phyloP scores from a whole-genome alignment of 2,329 filamentous ascomycete species.

The Cytospora piceae region DNA sequence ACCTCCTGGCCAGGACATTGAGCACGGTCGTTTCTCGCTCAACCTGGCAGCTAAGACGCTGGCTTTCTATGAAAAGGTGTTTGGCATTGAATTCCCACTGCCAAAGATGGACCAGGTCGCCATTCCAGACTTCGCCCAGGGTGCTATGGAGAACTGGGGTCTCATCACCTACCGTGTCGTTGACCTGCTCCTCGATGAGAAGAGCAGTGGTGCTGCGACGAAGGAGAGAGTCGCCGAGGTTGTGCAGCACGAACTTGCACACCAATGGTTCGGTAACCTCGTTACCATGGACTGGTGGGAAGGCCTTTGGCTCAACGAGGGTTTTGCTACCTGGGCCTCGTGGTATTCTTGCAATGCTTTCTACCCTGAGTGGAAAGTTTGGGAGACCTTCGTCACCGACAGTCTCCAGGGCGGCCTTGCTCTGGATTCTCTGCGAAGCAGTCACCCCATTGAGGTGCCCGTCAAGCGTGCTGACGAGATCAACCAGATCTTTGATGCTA shows the following conservation, averaged over 20 bases:
- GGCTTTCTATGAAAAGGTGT: conserved; percentile 94
- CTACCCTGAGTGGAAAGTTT: conserved; percentile 98
- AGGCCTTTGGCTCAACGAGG: conserved; percentile 87
- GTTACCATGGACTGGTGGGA: conserved; percentile 97
- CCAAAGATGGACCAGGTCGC: conserved; percentile 98
- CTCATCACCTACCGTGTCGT: conserved; percentile 94
- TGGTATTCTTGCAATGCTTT: conserved; percentile 88
- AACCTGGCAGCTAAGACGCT: conserved; percentile 88
- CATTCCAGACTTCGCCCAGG: conserved; percentile 92
- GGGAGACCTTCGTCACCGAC: conserved; percentile 93
- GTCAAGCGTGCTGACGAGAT: conserved; percentile 95
- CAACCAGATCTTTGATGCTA: conserved; percentile 97
- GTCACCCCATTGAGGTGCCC: conserved; percentile 94
- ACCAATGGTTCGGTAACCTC: conserved; percentile 91
- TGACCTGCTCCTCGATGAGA: conserved; percentile 87
- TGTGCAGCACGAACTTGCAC: conserved; percentile 93
- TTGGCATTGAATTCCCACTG: conserved; percentile 82
- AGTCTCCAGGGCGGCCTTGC: conserved; percentile 86
- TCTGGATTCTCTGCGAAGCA: conserved; percentile 89
- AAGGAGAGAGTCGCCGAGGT: conserved; percentile 95
- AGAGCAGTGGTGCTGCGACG: conserved; percentile 82
- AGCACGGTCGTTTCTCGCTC: conserved; percentile 88
- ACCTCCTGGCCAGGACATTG: conserved; percentile 85
- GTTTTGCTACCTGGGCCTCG: conserved; percentile 88
- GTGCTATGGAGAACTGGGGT: conserved; percentile 99